Base-by-base conservation (phyloP, 2,329 filamentous ascomycete species). In the Fusarium fujikuroi region DNA sequence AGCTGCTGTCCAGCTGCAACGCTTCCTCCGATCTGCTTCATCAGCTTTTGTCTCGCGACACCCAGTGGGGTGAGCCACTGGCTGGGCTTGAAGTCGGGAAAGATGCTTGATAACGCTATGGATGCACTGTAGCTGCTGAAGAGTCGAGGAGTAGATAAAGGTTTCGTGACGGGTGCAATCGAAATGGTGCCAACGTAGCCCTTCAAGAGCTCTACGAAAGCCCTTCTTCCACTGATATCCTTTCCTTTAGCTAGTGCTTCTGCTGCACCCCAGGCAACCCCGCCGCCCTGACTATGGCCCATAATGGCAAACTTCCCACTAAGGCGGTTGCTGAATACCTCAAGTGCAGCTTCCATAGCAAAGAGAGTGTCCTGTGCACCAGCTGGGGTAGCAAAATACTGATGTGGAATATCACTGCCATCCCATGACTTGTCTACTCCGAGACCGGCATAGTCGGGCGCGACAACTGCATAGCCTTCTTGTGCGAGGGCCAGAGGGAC, bases 201-300 rank as follows among this genome's bases (percentile, higher is more conserved):
- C 3, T 64, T 60, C 15, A 46, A 15, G 4, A 70, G 49, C 1
- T 58, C 5, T 6, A n/a, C 25, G 18, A 70, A 75, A 5, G 63
- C 36, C 4, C 7, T 39, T 3, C 21, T 23, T 5, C 47, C 47
- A 28, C 37, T 37, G 9, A 49, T 23, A 11, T 52, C 42, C 0
- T 80, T 75, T 6, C 70, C 60, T 9, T 63, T 43, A 3, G 74
- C 80, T 34, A 82, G 78, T 9, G 75, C 58, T n/a, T 74, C 69
- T 0, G 70, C 69, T 2, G 59, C 60, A 18, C 43, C 64, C 86
- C 86, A 88, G 0, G 83, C 82, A 2, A 80, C 80, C 1, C 79
- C 81, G 12, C 84, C 85, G 12, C 86, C 86, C 72, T 87, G 84
- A 14, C 81, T 85, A 59, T 87, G 84, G 3, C 85, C 85, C 65